Conservation (phyloP, 441 rosid species). For the Dalechampia spathulata region DNA sequence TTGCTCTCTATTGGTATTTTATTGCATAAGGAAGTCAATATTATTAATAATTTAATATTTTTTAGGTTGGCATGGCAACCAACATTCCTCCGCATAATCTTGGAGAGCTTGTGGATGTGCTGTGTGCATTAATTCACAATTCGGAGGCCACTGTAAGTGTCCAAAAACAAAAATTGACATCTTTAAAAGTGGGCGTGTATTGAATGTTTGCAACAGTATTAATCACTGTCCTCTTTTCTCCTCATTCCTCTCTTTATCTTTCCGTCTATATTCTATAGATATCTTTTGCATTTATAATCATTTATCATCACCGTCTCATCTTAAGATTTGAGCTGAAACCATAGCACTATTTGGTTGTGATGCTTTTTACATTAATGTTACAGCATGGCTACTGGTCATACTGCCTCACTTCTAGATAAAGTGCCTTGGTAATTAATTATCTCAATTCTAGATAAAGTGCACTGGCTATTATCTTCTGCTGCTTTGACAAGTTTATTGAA, state of each 20-base stretch:
- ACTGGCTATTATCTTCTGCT: background rate
- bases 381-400: no score
- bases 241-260: no score
- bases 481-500: background rate
- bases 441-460: background rate
- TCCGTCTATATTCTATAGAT: no score
- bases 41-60: constrained; percentile 4
- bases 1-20: background rate
- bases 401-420: no score
- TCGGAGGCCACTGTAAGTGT: constrained; percentile 83
- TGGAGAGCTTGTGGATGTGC: constrained; percentile 92
- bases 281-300: background rate
- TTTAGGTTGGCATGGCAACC: constrained; percentile 98
- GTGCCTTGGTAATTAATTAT: no score
- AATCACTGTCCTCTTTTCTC: no score
- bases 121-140: constrained; percentile 82
- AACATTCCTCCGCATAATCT: constrained; percentile 98
- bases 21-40: background rate
- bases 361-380: background rate
- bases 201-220: constrained; percentile 1
- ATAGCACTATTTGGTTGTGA: background rate
- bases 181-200: background rate
- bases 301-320: background rate
- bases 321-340: background rate
- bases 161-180: background rate